These are phyloP conservation scores for Alternaria dauci DNA, from an alignment of 2,329 filamentous ascomycete genomes.

Conservation along the genomic window DNA sequence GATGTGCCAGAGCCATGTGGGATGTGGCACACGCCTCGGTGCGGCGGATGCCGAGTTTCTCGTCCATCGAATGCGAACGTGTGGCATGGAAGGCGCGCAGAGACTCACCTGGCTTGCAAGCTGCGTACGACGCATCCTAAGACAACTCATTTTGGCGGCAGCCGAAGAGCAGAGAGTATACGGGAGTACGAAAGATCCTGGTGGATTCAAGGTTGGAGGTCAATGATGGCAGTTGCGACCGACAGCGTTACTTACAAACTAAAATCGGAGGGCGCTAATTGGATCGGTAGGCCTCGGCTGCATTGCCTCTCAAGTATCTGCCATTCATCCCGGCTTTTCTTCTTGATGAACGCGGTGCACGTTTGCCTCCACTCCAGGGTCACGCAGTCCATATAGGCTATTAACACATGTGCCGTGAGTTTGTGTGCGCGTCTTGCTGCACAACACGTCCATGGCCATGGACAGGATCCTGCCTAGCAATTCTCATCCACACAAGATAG, in stretches of 20 bases:
- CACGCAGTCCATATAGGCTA: background rate
- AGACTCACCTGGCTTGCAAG: conserved; percentile 51
- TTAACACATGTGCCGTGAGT: background rate
- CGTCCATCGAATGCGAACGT: conserved; percentile 18
- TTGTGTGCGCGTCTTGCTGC: background rate
- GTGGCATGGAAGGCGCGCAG: conserved; percentile 20
- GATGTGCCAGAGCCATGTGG: conserved; percentile 22
- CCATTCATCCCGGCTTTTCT: conserved; percentile 39
- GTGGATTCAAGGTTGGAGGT: conserved; percentile 35
- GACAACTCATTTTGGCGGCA: conserved; percentile 50
- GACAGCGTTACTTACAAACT: conserved; percentile 29
- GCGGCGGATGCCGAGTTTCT: conserved; percentile 34
- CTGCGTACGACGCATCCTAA: conserved; percentile 51
- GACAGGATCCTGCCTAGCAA: background rate
- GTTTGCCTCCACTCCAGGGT: conserved; percentile 14
- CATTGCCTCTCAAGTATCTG: conserved; percentile 24
- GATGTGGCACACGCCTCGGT: conserved; percentile 38
- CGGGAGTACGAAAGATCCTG: conserved; percentile 28
- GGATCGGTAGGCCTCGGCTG: conserved; percentile 42
- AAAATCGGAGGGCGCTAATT: conserved; percentile 34
- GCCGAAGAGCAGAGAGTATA: conserved; percentile 40
- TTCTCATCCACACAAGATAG: background rate
- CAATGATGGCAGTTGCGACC: conserved; percentile 34
- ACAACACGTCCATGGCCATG: background rate
- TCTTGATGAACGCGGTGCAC: conserved; percentile 26